phyloP scores from a whole-genome alignment of 495 filamentous ascomycete genomes.

The Annulohypoxylon stygium region DNA sequence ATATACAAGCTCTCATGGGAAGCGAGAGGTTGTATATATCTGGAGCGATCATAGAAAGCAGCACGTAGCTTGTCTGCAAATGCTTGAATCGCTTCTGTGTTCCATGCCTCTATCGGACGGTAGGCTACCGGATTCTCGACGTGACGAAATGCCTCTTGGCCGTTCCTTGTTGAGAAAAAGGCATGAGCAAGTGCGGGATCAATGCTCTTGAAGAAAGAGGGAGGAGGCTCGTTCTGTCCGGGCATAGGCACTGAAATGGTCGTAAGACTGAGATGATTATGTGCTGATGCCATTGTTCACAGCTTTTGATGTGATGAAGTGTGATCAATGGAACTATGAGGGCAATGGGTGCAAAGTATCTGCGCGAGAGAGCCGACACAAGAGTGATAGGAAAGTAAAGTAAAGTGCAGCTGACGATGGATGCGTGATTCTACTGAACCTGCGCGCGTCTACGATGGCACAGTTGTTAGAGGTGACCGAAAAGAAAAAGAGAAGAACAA shows the following conservation, averaged over 20 bases:
- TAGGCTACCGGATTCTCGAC: conserved; percentile 46
- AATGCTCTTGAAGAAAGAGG: conserved; percentile 50
- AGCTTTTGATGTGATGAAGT: neutral
- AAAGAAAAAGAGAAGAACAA: neutral
- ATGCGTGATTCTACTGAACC: neutral
- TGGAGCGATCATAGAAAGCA: conserved; percentile 52
- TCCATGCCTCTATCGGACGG: conserved; percentile 43
- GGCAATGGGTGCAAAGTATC: neutral
- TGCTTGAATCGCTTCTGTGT: conserved; percentile 45
- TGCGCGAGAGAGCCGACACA: neutral
- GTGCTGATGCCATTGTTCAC: too few relatives aligned
- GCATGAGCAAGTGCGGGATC: conserved; percentile 41
- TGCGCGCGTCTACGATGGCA: neutral
- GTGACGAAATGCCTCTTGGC: conserved; percentile 39
- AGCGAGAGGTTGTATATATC: conserved; percentile 39
- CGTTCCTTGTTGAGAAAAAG: conserved; percentile 53
- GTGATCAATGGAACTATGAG: neutral
- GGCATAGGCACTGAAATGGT: too few relatives aligned
- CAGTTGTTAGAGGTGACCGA: neutral
- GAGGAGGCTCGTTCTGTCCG: conserved; percentile 25
- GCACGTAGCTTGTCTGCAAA: conserved; percentile 49
- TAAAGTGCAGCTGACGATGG: neutral
- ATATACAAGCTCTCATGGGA: conserved; percentile 57
- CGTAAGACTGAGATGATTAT: too few relatives aligned
- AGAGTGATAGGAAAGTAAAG: neutral